Evolutionary conservation across 495 filamentous ascomycete genomes (phyloP).

Genomic region (Aspergillus steynii): DNA sequence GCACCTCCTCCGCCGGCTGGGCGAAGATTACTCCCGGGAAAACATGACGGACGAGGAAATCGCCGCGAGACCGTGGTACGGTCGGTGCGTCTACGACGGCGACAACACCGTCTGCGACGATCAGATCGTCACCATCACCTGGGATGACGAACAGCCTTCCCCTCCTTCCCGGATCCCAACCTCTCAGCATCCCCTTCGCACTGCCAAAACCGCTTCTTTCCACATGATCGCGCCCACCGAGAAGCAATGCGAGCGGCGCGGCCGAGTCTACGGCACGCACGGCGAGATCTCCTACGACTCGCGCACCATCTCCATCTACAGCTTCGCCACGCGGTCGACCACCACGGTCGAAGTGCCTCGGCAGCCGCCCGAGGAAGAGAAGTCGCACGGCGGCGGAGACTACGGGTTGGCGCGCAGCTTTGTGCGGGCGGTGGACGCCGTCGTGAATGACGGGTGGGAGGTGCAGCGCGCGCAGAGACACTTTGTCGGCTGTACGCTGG

Average conservation of each 20-base stretch:
- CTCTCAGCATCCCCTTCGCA: conserved; percentile 7
- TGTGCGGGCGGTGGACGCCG: conserved; percentile 75
- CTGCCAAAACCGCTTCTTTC: conserved; percentile 79
- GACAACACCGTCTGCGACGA: conserved; percentile 91
- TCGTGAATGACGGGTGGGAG: conserved; percentile 66
- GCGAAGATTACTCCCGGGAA: conserved; percentile 63
- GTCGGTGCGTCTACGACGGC: conserved; percentile 88
- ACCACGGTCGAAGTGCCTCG: conserved; percentile 30
- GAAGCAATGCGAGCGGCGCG: conserved; percentile 79
- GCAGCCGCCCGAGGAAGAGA: conserved; percentile 38
- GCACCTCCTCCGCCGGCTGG: conserved; percentile 44
- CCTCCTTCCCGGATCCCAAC: not conserved
- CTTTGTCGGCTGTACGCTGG: conserved; percentile 76
- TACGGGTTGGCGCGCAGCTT: conserved; percentile 77
- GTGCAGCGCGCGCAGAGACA: conserved; percentile 72
- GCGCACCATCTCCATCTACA: conserved; percentile 40
- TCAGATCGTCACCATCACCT: conserved; percentile 81
- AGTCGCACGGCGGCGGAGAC: conserved; percentile 84
- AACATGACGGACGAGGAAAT: conserved; percentile 48
- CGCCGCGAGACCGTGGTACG: conserved; percentile 74
- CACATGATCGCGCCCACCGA: conserved; percentile 94
- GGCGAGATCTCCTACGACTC: conserved; percentile 82
- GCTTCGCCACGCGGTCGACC: conserved; percentile 35
- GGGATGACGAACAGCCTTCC: conserved; percentile 54
- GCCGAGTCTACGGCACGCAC: conserved; percentile 76